These are phyloP conservation scores for Ilyonectria destructans DNA, from an alignment of 2,329 filamentous ascomycete genomes.

Conservation along the genomic window DNA sequence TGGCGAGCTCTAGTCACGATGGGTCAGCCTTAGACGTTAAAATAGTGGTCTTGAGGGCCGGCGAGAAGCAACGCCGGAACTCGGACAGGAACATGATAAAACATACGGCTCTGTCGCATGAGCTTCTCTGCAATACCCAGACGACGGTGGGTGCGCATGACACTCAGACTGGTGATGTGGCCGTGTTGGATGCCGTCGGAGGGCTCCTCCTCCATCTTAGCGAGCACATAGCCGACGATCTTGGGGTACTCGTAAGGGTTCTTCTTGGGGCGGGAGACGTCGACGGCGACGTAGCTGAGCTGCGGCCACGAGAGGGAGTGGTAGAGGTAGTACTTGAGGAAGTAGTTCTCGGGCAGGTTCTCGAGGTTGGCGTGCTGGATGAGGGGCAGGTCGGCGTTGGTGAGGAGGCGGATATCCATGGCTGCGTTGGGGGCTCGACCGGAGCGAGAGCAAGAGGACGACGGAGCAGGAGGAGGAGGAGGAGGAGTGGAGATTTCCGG, in stretches of 20 bases:
- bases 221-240: constrained; percentile 98
- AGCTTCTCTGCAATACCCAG: constrained; percentile 96
- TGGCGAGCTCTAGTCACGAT: constrained; percentile 82
- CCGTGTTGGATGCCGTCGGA: constrained; percentile 92
- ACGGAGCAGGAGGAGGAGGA: neutral
- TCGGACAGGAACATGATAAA: constrained; percentile 12
- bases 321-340: constrained; percentile 99
- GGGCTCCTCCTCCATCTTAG: constrained; percentile 99
- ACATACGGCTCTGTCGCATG: constrained; percentile 95
- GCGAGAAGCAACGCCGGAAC: neutral
- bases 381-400: constrained; percentile 86
- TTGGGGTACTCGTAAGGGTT: constrained; percentile 92
- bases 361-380: constrained; percentile 99
- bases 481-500: neutral
- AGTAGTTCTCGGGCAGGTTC: constrained; percentile 99
- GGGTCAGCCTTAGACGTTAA: neutral
- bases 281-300: constrained; percentile 95
- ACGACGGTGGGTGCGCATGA: constrained; percentile 95
- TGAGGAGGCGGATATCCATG: constrained; percentile 95
- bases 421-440: constrained; percentile 43
- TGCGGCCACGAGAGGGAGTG: constrained; percentile 98
- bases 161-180: constrained; percentile 94
- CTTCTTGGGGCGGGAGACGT: constrained; percentile 85
- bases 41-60: neutral
- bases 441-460: neutral